Evolutionary conservation across 2,329 filamentous ascomycete genomes (phyloP), one percentile per base, ranked within the genome.

Genomic region (Penicillium sp.): DNA sequence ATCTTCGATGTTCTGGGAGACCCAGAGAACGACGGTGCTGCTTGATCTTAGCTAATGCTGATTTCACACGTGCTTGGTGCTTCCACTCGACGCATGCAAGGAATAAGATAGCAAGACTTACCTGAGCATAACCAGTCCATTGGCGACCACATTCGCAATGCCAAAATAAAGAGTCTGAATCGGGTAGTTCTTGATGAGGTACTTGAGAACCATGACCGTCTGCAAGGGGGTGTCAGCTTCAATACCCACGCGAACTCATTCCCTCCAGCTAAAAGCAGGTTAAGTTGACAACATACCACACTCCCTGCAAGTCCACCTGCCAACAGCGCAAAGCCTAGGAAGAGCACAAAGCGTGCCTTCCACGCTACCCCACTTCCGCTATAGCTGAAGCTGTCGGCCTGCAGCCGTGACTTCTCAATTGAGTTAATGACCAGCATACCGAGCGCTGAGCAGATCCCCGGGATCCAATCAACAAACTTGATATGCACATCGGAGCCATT

Each of bases 361-460:
- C 80, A 84, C n/a, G 79, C 78, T 18, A 82, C 78, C 1, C 77
- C 77, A 42, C 74, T 77, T 2, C 79, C 79, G 34, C 70, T 74
- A 61, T 83, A 83, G 42, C 72, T 77, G 57, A 79, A 83, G 55
- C 69, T 76, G 57, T 84, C 80, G 22, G 76, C 77, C 26, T 72
- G 74, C 39, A 84, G 61, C 27, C 79, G 70, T 16, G 76, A 74
- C 65, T 84, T 84, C 56, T 84, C 80, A 55, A 84, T 83, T 45
- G 73, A 78, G 63, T 84, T 84, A 69, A 84, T 83, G 51, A 84
- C 77, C 34, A 84, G 71, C 80, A 84, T 83, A 43, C 80, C 80
- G 20, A 84, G 70, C 43, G 76, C 72, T 29, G 76, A 80, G 69
- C 80, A 84, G 64, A 84, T 84, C 43, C 75, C 74, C 3, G 80